Conservation (phyloP, 2,329 filamentous ascomycete species). For the Fonsecaea pedrosoi region DNA sequence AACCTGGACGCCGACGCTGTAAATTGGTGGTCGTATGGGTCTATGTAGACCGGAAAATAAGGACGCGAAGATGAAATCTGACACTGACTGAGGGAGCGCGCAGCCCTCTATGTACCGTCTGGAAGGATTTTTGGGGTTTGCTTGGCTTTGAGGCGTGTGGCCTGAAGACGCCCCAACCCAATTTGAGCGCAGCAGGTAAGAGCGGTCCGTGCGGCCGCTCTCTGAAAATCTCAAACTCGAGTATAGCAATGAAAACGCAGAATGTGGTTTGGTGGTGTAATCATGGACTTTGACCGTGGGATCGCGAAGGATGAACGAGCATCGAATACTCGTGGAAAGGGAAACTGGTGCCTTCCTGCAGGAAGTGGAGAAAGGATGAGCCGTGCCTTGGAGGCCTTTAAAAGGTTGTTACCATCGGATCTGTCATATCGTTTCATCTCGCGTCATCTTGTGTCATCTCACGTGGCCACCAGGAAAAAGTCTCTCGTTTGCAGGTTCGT, state of each 20-base stretch:
- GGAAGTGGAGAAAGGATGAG: not conserved
- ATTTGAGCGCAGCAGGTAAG: not conserved
- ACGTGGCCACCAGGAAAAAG: not conserved
- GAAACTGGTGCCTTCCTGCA: not conserved
- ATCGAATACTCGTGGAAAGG: not conserved
- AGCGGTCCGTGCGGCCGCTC: not conserved
- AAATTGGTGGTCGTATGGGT: not conserved
- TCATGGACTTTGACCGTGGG: not conserved
- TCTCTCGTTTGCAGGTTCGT: not conserved
- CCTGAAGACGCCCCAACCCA: not conserved
- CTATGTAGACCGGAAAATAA: not conserved
- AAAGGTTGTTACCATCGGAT: not conserved
- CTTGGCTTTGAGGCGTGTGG: not conserved
- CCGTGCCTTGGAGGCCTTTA: not conserved
- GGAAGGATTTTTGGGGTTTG: not conserved
- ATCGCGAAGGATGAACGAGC: not conserved
- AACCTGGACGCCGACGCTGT: not conserved
- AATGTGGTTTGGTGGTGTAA: not conserved
- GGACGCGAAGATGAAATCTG: not conserved
- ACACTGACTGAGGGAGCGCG: not conserved
- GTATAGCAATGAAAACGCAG: not conserved
- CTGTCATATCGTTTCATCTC: not conserved
- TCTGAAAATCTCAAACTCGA: not conserved
- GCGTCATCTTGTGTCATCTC: not conserved
- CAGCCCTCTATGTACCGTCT: not conserved